These are phyloP conservation scores for Penicillium olsonii DNA, from an alignment of 2,329 filamentous ascomycete species.

Conservation along the genomic window DNA sequence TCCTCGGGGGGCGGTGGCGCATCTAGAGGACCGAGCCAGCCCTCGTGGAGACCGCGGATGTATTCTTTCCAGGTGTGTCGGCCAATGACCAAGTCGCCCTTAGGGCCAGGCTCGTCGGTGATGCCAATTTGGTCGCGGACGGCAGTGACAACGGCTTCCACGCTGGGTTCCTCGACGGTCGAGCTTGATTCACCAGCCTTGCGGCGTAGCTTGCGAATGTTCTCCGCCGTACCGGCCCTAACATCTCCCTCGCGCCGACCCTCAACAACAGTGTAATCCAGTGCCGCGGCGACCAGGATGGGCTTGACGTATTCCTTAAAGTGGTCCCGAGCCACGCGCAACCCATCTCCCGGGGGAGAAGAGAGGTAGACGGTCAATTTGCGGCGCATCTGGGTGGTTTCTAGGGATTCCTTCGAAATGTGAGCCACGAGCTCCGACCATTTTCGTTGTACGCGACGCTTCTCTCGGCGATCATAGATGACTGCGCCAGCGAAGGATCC, in stretches of 20 bases:
- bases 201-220: slow-evolving; percentile 68
- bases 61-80: slow-evolving; percentile 98
- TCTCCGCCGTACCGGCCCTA: slow-evolving; percentile 80
- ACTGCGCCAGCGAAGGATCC: slow-evolving; percentile 77
- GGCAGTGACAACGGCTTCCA: slow-evolving; percentile 63
- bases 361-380: slow-evolving; percentile 84
- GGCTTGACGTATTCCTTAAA: slow-evolving; percentile 97
- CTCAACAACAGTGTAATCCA: slow-evolving; percentile 97
- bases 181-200: slow-evolving; percentile 60
- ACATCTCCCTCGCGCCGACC: slow-evolving; percentile 92
- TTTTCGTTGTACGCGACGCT: slow-evolving; percentile 78
- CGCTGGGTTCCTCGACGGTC: slow-evolving; percentile 46
- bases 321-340: slow-evolving; percentile 85
- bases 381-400: slow-evolving; percentile 72
- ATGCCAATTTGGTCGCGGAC: slow-evolving; percentile 68
- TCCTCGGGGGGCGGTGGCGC: slow-evolving; percentile 32
- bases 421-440: slow-evolving; percentile 86
- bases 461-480: slow-evolving; percentile 90
- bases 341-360: slow-evolving; percentile 80
- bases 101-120: slow-evolving; percentile 69
- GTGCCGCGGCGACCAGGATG: slow-evolving; percentile 79
- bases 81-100: slow-evolving; percentile 86
- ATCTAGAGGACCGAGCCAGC: slow-evolving; percentile 86
- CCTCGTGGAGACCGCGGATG: slow-evolving; percentile 87
- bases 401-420: slow-evolving; percentile 74